A percentile compares a stretch with the other conserved stretches of the same genome.
Conservation (phyloP, 78 protist species). For the Planoprotostelium fungivorum region DNA sequence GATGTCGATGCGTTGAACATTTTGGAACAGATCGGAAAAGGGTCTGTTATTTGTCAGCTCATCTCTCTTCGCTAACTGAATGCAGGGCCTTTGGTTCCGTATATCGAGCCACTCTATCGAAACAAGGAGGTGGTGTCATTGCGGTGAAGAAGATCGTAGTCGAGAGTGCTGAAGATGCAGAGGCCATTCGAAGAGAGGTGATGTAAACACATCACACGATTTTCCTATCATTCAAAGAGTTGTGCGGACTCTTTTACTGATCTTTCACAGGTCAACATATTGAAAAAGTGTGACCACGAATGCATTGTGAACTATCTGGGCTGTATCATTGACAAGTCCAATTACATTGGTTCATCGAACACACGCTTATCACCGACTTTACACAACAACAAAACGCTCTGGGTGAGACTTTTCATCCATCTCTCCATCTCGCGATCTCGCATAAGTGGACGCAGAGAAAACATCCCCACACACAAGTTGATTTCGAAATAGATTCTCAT, state of each 20-base stretch:
- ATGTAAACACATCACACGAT: too few species aligned
- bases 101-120: not conserved
- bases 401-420: not conserved
- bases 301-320: not conserved
- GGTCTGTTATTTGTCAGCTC: not conserved
- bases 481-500: slow-evolving; percentile 27
- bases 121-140: not conserved
- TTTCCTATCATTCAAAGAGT: not conserved
- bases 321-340: not conserved
- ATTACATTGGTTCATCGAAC: not conserved
- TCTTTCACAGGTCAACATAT: not conserved
- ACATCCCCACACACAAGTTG: too few species aligned
- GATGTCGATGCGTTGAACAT: not conserved
- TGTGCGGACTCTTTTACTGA: not conserved
- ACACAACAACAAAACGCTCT: not conserved
- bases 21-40: not conserved
- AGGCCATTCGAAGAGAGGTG: not conserved
- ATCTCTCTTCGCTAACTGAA: not conserved
- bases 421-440: not conserved
- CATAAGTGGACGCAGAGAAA: too few species aligned
- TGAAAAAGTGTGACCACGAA: not conserved
- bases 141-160: not conserved
- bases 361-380: not conserved
- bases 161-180: not conserved
- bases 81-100: not conserved